Percentiles rank a stretch among this genome's conserved stretches.
Conservation (phyloP, 1,139 yeast species). For the Lodderomyces parapsilosis region DNA sequence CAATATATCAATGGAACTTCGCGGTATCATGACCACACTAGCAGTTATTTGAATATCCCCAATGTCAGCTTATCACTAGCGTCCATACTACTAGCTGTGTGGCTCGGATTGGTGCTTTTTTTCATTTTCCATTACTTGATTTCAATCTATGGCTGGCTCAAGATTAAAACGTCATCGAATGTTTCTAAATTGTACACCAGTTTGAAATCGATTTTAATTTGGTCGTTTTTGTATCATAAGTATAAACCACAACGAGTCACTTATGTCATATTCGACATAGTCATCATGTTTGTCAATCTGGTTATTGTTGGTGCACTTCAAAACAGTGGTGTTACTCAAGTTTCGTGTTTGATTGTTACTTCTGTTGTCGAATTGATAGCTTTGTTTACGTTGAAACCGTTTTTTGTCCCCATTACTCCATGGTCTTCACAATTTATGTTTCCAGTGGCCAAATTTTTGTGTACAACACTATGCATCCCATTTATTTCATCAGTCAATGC, state of each 20-base stretch:
- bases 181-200: constrained; percentile 46
- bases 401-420: constrained; percentile 37
- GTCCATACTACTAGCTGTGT: constrained; percentile 31
- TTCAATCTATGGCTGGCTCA: constrained; percentile 15
- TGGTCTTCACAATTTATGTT: constrained; percentile 37
- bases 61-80: constrained; percentile 24
- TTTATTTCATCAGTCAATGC: constrained; percentile 31
- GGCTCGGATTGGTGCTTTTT: constrained; percentile 28
- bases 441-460: constrained; percentile 36
- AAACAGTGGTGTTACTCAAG: constrained; percentile 43
- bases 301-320: constrained; percentile 46
- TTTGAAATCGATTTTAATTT: constrained; percentile 42
- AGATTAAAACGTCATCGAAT: constrained; percentile 19
- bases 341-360: constrained; percentile 34
- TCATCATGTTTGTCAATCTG: constrained; percentile 31
- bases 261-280: constrained; percentile 36
- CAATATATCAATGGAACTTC: background rate
- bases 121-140: constrained; percentile 34
- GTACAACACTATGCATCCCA: constrained; percentile 43
- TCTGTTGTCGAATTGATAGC: constrained; percentile 33
- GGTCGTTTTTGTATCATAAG: constrained; percentile 47
- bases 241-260: constrained; percentile 43
- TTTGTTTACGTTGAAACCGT: constrained; percentile 38
- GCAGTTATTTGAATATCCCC: constrained; percentile 11
- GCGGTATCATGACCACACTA: background rate